Conservation (phyloP, 1,284 basidiomycete species). For the Cutaneotrichosporon daszewskae region DNA sequence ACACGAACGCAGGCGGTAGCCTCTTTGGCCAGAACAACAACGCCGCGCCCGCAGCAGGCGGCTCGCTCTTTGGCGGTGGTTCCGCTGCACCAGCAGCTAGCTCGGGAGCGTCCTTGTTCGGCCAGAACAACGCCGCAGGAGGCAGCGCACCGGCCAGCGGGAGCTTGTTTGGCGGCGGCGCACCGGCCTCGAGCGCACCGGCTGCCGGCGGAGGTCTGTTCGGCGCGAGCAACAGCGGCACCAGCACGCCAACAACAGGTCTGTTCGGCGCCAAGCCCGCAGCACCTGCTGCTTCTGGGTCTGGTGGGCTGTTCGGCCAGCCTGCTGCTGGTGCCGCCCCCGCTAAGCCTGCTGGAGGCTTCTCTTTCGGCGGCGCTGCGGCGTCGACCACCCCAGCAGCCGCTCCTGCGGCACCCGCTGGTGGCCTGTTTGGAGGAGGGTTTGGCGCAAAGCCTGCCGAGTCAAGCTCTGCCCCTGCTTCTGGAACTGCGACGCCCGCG, state of each 20-base stretch:
- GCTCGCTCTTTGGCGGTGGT: slow-evolving; percentile 9
- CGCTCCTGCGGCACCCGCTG: slow-evolving; percentile 4
- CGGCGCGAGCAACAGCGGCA: slow-evolving; percentile 18
- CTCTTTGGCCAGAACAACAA: no score
- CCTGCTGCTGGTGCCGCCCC: slow-evolving; percentile 2
- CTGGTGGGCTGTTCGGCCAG: slow-evolving; percentile 19
- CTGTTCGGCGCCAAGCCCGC: slow-evolving; percentile 11
- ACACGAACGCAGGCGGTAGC: slow-evolving; percentile 7
- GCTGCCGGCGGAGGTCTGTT: slow-evolving; percentile 23
- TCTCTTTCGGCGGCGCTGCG: slow-evolving; percentile 17
- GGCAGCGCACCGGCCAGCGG: slow-evolving; percentile 20
- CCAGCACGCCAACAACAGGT: slow-evolving; percentile 3
- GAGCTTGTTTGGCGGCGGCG: slow-evolving; percentile 26
- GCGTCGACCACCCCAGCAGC: slow-evolving; percentile 12
- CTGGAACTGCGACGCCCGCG: no score
- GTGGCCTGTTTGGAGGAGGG: slow-evolving; percentile 26
- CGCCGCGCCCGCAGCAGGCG: slow-evolving; percentile 1
- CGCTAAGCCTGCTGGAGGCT: slow-evolving; percentile 7
- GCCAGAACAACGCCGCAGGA: no score
- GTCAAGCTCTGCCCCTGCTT: slow-evolving; percentile 25
- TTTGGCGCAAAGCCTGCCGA: slow-evolving; percentile 18
- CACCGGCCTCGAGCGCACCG: slow-evolving; percentile 6
- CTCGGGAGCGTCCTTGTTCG: slow-evolving; percentile 5
- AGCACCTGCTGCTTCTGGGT: slow-evolving; percentile 5
- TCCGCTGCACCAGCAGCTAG: not conserved